These are phyloP conservation scores for Apiospora marii DNA, from an alignment of 2,329 filamentous ascomycete species.

Conservation along the genomic window DNA sequence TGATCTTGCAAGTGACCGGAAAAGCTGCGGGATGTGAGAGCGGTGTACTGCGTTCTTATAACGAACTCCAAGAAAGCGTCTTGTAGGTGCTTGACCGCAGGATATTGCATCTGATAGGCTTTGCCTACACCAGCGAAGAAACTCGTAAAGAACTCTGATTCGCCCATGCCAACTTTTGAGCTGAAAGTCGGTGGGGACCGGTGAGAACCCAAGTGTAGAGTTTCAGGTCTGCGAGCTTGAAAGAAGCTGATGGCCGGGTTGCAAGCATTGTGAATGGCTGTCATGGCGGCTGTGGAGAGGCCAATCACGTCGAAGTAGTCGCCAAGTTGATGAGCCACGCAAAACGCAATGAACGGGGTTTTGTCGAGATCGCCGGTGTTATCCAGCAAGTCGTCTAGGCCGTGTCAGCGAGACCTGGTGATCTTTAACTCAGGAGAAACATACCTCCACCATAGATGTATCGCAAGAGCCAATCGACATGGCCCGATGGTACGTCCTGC, in stretches of 20 bases:
- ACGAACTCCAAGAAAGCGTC: neutral
- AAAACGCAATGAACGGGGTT: neutral
- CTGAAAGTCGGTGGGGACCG: neutral
- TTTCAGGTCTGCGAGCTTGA: neutral
- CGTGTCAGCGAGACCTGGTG: neutral
- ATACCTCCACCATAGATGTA: neutral
- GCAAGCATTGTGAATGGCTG: neutral
- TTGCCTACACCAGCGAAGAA: neutral
- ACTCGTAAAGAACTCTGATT: neutral
- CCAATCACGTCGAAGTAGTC: neutral
- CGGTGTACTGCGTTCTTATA: neutral
- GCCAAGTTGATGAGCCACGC: neutral
- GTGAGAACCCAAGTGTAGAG: rapidly evolving
- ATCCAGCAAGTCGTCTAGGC: neutral
- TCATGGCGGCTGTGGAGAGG: neutral
- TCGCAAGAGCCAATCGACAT: neutral
- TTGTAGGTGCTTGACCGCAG: neutral
- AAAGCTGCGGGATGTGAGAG: neutral
- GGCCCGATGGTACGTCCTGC: neutral
- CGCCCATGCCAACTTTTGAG: no score
- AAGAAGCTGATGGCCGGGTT: neutral
- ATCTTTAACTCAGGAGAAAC: neutral
- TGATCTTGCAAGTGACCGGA: neutral
- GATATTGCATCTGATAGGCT: neutral
- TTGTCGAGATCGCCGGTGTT: neutral